These are phyloP conservation scores for Atkinsonella hypoxylon DNA, from an alignment of 2,329 filamentous ascomycete species.

Conservation along the genomic window DNA sequence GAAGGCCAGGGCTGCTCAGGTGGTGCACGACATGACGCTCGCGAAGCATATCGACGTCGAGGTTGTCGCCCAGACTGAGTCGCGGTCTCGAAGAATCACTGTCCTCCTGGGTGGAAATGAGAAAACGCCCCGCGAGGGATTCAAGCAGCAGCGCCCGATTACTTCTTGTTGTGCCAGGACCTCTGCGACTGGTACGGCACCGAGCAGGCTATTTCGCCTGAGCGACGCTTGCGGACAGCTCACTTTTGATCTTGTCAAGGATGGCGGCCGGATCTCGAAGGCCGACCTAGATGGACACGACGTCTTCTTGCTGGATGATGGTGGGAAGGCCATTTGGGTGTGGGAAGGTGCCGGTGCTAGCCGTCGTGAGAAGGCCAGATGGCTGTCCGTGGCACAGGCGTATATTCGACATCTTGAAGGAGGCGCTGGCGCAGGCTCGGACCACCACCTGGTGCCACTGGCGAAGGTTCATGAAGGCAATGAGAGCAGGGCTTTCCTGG, in stretches of 20 bases:
- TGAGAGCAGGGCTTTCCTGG: constrained; percentile 41
- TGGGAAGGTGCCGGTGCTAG: constrained; percentile 53
- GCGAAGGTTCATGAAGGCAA: constrained; percentile 45
- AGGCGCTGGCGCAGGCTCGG: constrained; percentile 6
- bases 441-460: constrained; percentile 35
- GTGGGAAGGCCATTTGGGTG: constrained; percentile 48
- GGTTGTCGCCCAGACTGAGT: constrained; percentile 50
- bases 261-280: constrained; percentile 31
- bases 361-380: constrained; percentile 43
- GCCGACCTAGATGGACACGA: constrained; percentile 45
- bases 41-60: constrained; percentile 55
- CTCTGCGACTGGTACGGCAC: constrained; percentile 7
- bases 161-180: constrained; percentile 6
- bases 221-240: constrained; percentile 48
- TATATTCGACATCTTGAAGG: constrained; percentile 35
- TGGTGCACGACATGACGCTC: constrained; percentile 51
- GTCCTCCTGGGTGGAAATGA: constrained; percentile 40
- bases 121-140: constrained; percentile 24
- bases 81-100: constrained; percentile 41
- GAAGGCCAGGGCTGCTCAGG: constrained; percentile 54
- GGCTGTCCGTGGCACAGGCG: constrained; percentile 46
- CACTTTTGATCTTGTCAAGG: constrained; percentile 45
- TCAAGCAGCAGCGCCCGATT: constrained; percentile 31
- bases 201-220: constrained; percentile 44
- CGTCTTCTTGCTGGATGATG: constrained; percentile 50